Conservation (phyloP, 352 stramenopile genomes). For the Globisporangium canariense region DNA sequence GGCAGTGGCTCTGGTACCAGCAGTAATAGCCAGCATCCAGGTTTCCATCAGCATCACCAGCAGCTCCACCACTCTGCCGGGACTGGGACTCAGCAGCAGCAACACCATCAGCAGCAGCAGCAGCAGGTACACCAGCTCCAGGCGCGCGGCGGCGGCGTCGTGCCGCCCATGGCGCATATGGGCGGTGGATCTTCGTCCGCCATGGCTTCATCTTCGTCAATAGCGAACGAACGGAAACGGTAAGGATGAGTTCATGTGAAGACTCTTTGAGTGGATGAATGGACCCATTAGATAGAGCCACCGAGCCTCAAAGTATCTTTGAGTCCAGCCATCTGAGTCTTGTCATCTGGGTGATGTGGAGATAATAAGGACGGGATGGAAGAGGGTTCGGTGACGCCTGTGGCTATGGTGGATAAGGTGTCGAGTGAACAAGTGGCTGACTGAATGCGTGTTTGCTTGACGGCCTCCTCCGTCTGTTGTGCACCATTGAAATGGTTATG, state of each 20-base stretch:
- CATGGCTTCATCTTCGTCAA: constrained; percentile 2
- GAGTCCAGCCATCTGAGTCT: background rate
- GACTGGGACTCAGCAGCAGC: constrained; percentile 3
- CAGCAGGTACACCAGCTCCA: constrained; percentile 16
- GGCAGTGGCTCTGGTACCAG: background rate
- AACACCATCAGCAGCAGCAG: constrained; percentile 8
- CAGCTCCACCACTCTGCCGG: background rate
- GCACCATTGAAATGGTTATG: background rate
- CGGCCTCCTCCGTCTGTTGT: background rate
- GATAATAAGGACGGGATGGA: constrained; percentile 6
- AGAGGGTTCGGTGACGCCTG: constrained; percentile 7
- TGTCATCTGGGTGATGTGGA: constrained; percentile 1
- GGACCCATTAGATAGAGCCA: background rate
- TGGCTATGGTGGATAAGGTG: background rate
- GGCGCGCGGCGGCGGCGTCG: constrained; percentile 1
- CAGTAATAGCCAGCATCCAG: background rate
- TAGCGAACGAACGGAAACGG: constrained; percentile 14
- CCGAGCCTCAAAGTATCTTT: background rate
- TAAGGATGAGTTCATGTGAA: background rate
- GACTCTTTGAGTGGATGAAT: background rate
- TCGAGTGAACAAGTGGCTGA: background rate
- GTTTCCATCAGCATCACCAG: background rate
- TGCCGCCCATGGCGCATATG: background rate
- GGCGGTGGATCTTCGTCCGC: background rate
- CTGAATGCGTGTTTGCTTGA: background rate